Evolutionary conservation across 306 rosid genomes (phyloP), one percentile per base, ranked within the genome.

Genomic region (Lotus japonicus): DNA sequence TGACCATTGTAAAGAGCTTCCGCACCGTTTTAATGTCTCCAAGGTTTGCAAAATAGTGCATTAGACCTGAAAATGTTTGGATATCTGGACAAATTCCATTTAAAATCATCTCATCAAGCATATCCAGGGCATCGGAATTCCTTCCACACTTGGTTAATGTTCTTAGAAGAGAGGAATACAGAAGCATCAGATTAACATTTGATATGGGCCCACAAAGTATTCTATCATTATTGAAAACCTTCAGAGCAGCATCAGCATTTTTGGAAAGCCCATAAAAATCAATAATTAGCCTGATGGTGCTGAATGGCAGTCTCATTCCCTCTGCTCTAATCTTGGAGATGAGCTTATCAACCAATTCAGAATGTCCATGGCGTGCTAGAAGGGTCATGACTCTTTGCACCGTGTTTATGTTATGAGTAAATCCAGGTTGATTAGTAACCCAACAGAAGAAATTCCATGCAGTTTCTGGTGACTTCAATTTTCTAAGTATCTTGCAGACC

Each of bases 391-490:
- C 86, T 77, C 97, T 88, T 73, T 91, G 92, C 42, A 88, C 83
- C 3, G 97, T 88, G 83, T 81, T 84, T 60, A 81, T 79, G 62
- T 86, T 89, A 83, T 91, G 97, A 31, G 87, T 82, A 79, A 88
- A 88, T 45, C 91, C 95, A 28, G 85, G 87, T 75, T 81, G 92
- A 74, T 42, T 36, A 44, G 92, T 84, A 66, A 83, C 92, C 97
- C 95, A 88, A 46, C 92, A 81, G 82, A 91, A 91, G 78, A 91
- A 88, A 44, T 70, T 85, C 97, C 97, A 91, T 26, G 88, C 97
- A 42, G 83, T 80, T 69, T 88, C 92, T 14, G 95, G 80, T 35
- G 87, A 79, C 0, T 66, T 88, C 52, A 88, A 79, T 70, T 73
- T 76, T 79, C 92, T 81, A 65, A 88, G 87, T 49, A 86, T 76